These are phyloP conservation scores for Candida namnaoensis DNA, from an alignment of 805 yeast species.

Conservation along the genomic window DNA sequence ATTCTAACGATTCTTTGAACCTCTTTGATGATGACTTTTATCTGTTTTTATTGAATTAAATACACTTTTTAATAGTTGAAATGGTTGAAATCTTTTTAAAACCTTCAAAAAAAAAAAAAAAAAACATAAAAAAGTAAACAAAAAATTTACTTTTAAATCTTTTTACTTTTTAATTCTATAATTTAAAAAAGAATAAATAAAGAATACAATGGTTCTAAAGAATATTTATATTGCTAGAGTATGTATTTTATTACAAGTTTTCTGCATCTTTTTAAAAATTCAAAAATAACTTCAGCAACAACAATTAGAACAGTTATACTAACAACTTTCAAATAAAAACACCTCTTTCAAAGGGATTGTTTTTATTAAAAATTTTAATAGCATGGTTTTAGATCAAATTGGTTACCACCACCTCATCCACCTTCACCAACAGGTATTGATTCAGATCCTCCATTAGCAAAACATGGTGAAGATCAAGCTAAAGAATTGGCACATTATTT, in stretches of 20 bases:
- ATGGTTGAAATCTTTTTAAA: too few relatives aligned
- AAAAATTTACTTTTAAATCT: background rate
- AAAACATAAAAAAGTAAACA: too few relatives aligned
- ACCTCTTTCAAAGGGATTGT: background rate
- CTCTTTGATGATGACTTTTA: too few relatives aligned
- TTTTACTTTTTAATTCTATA: background rate
- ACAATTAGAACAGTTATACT: background rate
- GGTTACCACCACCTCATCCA: constrained; percentile 68
- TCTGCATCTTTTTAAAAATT: too few relatives aligned
- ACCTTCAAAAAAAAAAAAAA: too few relatives aligned
- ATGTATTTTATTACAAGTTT: constrained; percentile 4
- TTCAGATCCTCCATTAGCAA: constrained; percentile 82
- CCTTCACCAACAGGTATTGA: constrained; percentile 84
- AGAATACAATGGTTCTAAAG: constrained; percentile 34
- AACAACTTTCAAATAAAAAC: too few relatives aligned
- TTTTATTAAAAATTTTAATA: constrained; percentile 4
- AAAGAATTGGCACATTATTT: constrained; percentile 63
- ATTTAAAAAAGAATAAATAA: background rate
- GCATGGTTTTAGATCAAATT: constrained; percentile 88
- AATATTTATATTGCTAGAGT: constrained; percentile 61
- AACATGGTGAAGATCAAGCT: constrained; percentile 86
- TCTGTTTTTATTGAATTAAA: too few relatives aligned
- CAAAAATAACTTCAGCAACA: too few relatives aligned
- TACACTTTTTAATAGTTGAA: too few relatives aligned
- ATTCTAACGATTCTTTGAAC: too few relatives aligned